phyloP scores from a whole-genome alignment of 352 stramenopile genomes.

The Ochromonadaceae sp. region DNA sequence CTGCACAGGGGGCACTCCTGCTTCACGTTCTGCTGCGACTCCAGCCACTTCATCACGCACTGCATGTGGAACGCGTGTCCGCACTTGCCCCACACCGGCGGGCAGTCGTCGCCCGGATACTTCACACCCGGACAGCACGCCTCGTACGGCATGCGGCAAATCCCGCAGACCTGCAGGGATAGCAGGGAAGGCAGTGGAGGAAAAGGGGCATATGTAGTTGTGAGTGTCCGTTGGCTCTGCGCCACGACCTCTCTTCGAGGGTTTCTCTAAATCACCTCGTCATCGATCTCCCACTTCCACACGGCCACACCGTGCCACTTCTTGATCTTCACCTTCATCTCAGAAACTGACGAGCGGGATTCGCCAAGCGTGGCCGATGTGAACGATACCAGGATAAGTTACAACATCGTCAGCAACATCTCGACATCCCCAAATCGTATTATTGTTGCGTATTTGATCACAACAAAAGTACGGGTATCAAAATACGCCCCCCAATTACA shows the following conservation, averaged over 20 bases:
- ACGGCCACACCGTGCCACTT: constrained; percentile 63
- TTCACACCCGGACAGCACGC: constrained; percentile 48
- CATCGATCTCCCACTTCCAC: constrained; percentile 65
- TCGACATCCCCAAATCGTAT: too few relatives aligned
- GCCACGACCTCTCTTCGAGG: too few relatives aligned
- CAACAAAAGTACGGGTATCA: too few relatives aligned
- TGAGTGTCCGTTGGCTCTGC: too few relatives aligned
- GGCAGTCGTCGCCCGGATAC: constrained; percentile 22
- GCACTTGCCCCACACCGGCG: constrained; percentile 54
- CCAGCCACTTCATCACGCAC: constrained; percentile 72
- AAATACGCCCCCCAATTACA: too few relatives aligned
- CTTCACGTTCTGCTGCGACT: constrained; percentile 51
- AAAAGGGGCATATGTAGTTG: too few relatives aligned
- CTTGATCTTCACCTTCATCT: constrained; percentile 43
- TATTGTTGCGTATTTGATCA: too few relatives aligned
- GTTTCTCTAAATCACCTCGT: constrained; percentile 43
- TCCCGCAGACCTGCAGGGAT: constrained; percentile 16
- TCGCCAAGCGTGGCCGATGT: too few relatives aligned
- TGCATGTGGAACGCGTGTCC: constrained; percentile 75
- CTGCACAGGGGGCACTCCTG: constrained; percentile 71
- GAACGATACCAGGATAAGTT: too few relatives aligned
- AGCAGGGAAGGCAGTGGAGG: too few relatives aligned
- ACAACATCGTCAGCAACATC: too few relatives aligned
- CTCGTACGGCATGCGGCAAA: constrained; percentile 28
- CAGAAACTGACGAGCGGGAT: background rate